Evolutionary conservation across 108 stramenopile genomes (phyloP).

Genomic region (Cyclotella sp.): DNA sequence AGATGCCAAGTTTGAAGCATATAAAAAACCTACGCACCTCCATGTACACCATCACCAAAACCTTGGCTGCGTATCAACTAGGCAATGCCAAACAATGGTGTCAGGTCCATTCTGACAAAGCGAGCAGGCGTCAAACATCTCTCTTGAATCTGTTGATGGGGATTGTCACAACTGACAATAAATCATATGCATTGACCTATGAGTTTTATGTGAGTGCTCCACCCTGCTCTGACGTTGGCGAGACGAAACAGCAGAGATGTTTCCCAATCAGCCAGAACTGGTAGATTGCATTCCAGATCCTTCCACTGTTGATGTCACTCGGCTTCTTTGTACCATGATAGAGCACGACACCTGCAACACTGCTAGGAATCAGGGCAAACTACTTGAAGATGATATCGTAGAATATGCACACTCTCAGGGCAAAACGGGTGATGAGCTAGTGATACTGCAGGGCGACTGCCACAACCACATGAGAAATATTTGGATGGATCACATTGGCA

Average conservation of each 20-base stretch:
- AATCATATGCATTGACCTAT: constrained; percentile 15
- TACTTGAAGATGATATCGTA: background rate
- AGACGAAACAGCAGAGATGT: constrained; percentile 12
- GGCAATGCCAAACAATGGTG: constrained; percentile 22
- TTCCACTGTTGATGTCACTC: background rate
- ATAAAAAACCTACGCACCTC: constrained; percentile 21
- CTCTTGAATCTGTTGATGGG: constrained; percentile 4
- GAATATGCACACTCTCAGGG: background rate
- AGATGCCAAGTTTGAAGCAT: constrained; percentile 13
- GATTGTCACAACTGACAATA: constrained; percentile 1
- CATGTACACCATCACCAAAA: constrained; percentile 3
- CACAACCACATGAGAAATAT: constrained; percentile 2
- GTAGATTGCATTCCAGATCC: background rate
- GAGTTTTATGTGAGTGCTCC: background rate
- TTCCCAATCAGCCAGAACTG: constrained; percentile 4
- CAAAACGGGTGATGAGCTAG: background rate
- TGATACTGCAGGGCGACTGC: constrained; percentile 1
- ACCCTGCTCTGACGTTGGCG: constrained; percentile 8
- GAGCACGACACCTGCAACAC: constrained; percentile 1
- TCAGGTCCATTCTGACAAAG: constrained; percentile 18
- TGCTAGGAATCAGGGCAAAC: background rate
- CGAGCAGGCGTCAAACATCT: constrained; percentile 10
- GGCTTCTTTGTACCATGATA: background rate
- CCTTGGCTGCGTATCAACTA: constrained; percentile 26
- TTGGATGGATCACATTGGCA: background rate